A percentile compares a stretch with the other conserved stretches of the same genome.
These are phyloP conservation scores for Alternaria burnsii DNA, from an alignment of 2,329 filamentous ascomycete species.

Conservation along the genomic window DNA sequence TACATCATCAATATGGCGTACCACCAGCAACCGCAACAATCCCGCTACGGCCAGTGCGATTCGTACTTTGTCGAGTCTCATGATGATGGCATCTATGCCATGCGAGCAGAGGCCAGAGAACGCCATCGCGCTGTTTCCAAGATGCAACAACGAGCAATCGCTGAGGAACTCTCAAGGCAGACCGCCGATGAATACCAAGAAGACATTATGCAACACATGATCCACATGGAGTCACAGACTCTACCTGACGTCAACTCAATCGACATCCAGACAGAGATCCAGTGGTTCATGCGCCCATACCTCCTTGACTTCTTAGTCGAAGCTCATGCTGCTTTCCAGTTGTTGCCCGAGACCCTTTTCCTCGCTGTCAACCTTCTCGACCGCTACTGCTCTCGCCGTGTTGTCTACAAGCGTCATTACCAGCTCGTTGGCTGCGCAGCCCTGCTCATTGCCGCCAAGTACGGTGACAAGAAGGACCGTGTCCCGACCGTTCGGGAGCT, in stretches of 20 bases:
- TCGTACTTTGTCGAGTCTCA: conserved; percentile 72
- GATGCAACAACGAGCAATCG: conserved; percentile 86
- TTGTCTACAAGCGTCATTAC: conserved; percentile 99
- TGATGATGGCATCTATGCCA: conserved; percentile 61
- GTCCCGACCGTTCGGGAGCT: conserved; percentile 97
- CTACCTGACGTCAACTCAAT: conserved; percentile 96
- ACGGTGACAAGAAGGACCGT: conserved; percentile 97
- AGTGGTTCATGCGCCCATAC: conserved; percentile 99
- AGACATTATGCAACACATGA: conserved; percentile 93
- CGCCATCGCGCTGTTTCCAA: conserved; percentile 80
- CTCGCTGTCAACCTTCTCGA: conserved; percentile 96
- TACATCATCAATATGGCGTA: conserved; percentile 65
- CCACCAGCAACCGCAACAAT: conserved; percentile 60
- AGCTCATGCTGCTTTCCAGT: conserved; percentile 92
- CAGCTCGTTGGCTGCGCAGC: conserved; percentile 96
- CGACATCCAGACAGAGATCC: conserved; percentile 98
- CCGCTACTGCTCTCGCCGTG: conserved; percentile 94
- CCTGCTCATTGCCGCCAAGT: conserved; percentile 96
- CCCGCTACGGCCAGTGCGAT: conserved; percentile 70
- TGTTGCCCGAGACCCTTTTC: conserved; percentile 94
- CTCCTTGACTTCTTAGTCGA: conserved; percentile 98
- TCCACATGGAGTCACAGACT: conserved; percentile 94
- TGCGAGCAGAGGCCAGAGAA: conserved; percentile 74
- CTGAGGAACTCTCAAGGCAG: conserved; percentile 84
- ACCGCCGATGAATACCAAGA: conserved; percentile 92